Evolutionary conservation across 192 early-diverging fungal species (phyloP).

Genomic region (Piromyces finnis): DNA sequence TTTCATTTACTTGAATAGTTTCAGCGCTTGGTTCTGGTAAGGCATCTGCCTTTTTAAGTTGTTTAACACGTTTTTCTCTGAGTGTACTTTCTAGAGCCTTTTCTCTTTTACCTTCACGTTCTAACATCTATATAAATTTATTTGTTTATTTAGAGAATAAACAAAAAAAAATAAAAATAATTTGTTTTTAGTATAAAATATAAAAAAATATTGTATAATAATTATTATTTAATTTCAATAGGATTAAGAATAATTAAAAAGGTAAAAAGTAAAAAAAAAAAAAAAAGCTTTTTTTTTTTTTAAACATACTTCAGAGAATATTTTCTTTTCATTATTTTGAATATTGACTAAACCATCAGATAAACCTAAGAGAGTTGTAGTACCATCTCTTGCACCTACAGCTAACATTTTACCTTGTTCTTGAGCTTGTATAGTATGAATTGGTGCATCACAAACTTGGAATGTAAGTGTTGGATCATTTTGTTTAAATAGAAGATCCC

Average conservation of each 20-base stretch:
- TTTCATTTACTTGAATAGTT: conserved; percentile 9
- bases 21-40: conserved; percentile 5
- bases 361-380: conserved; percentile 28
- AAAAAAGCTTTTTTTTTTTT: too few species aligned
- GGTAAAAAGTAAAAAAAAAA: too few species aligned
- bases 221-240: too few species aligned
- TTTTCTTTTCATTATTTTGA: conserved; percentile 33
- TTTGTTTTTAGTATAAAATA: too few species aligned
- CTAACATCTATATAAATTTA: too few species aligned
- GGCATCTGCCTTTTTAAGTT: conserved; percentile 26
- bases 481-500: conserved; percentile 42
- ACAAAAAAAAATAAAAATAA: too few species aligned
- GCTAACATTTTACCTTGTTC: conserved; percentile 36
- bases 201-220: too few species aligned
- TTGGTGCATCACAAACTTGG: conserved; percentile 31
- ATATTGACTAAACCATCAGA: conserved; percentile 23
- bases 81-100: conserved; percentile 34
- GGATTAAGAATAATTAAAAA: too few species aligned
- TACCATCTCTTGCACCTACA: conserved; percentile 27
- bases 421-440: conserved; percentile 35
- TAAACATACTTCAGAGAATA: conserved; percentile 25
- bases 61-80: conserved; percentile 37
- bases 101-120: conserved; percentile 38
- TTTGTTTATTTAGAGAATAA: too few species aligned
- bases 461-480: conserved; percentile 33